Evolutionary conservation across 2,329 filamentous ascomycete genomes (phyloP).

Genomic region (Nannizzia gypsea): DNA sequence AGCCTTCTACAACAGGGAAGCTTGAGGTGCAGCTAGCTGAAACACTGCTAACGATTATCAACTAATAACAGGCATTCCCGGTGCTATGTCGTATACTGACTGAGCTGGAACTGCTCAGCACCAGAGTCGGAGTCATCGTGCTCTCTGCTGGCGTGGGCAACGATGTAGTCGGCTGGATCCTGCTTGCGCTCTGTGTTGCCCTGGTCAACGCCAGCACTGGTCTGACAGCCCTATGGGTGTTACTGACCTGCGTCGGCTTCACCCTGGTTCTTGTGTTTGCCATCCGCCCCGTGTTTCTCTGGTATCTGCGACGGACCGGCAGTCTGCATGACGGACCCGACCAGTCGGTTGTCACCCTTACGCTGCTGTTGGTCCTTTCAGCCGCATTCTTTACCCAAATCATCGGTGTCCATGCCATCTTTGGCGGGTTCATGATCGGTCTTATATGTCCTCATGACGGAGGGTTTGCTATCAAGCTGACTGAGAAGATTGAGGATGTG

Average conservation of each 20-base stretch:
- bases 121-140: conserved; percentile 55
- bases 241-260: conserved; percentile 65
- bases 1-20: conserved; percentile 14
- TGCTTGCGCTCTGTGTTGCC: conserved; percentile 84
- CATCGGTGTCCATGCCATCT: conserved; percentile 89
- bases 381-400: conserved; percentile 81
- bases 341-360: conserved; percentile 71
- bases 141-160: conserved; percentile 84
- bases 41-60: neutral
- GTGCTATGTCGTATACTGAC: conserved; percentile 89
- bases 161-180: conserved; percentile 81
- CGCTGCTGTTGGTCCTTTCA: conserved; percentile 62
- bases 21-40: neutral
- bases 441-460: conserved; percentile 56
- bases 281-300: conserved; percentile 63
- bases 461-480: conserved; percentile 72
- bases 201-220: conserved; percentile 80
- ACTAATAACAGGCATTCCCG: conserved; percentile 51
- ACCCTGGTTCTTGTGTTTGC: conserved; percentile 61
- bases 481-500: conserved; percentile 88
- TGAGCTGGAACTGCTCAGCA: conserved; percentile 66
- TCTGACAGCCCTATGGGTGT: conserved; percentile 70
- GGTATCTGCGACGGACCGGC: conserved; percentile 59
- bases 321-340: conserved; percentile 80
- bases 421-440: conserved; percentile 81